Evolutionary conservation across 306 rosid genomes (phyloP), one percentile per base, ranked within the genome.

Genomic region (Rosa chinensis): DNA sequence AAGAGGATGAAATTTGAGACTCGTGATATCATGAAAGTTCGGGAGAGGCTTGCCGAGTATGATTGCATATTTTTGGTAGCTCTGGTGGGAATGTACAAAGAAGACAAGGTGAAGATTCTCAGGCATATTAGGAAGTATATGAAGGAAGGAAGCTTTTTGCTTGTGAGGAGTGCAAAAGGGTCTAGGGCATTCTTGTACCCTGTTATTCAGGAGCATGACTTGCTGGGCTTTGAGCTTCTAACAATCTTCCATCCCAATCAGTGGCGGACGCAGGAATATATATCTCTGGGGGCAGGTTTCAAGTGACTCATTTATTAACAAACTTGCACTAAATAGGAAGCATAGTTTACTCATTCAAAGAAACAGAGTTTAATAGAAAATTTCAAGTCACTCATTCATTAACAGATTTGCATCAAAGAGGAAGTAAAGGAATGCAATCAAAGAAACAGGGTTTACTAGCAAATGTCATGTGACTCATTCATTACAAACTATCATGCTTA

Each of bases 141-240:
- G 97, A 89, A 90, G 78, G 86, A 84, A 32, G 96, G 90, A 17
- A 84, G 92, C 18, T 3, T 73, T 77, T 78, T 90, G 83, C 82
- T 93, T 12, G 88, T 93, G 56, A 88, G 97, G 82, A 90, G 94
- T 74, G 94, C 96, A 42, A 88, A 89, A 68, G 91, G 96, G 52
- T 89, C 90, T 7, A 87, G 97, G 71, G 94, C 86, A 35, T 93
- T 90, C 82, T 78, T 93, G 85, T 90, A 89, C 85, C 97, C 97
- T 8, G 42, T 89, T 44, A 79, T 93, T 74, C 85, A 91, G 43
- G 89, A 85, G 55, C 73, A 68, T 59, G 92, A 89, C 75, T 32
- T 93, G 85, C 73, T n/a, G 10, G 58, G 81, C 8, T 93, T 93
- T 73, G 89, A 93, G 64, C 70, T 91, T 50, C 97, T 91, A 43